Evolutionary conservation across 2,329 filamentous ascomycete genomes (phyloP).

Genomic region (Ceratocystis huliohia): DNA sequence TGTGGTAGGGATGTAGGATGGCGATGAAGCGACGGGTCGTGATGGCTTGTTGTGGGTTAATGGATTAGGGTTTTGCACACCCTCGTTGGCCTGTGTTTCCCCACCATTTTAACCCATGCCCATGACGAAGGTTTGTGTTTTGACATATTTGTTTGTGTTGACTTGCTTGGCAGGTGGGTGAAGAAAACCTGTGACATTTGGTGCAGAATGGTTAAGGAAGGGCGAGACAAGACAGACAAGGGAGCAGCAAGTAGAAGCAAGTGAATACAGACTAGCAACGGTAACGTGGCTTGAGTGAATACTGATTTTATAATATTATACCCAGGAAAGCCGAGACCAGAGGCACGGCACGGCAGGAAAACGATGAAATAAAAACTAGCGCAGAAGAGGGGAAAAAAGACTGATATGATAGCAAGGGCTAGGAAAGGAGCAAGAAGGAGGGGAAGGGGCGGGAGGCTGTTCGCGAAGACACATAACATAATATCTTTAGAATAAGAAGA

Average conservation of each 20-base stretch:
- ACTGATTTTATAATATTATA: background rate
- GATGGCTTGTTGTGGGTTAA: no score
- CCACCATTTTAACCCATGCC: slow-evolving; percentile 5
- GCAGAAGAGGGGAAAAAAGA: background rate
- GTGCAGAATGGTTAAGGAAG: background rate
- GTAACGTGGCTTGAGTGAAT: background rate
- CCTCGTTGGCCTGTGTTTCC: background rate
- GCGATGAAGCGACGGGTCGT: no score
- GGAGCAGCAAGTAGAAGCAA: background rate
- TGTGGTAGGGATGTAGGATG: no score
- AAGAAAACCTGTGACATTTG: background rate
- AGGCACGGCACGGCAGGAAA: background rate
- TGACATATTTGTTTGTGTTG: slow-evolving; percentile 1
- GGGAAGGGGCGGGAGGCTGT: no score
- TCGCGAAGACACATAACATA: no score
- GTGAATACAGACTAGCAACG: background rate
- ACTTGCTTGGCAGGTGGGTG: background rate
- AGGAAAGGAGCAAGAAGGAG: no score
- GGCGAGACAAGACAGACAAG: background rate
- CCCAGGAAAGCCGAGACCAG: background rate
- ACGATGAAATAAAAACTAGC: background rate
- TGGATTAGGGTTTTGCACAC: no score
- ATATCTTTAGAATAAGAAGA: no score
- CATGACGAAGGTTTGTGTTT: background rate
- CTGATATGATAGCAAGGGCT: no score